phyloP scores from a whole-genome alignment of 192 early-diverging fungal species.

The Thoreauomyces humboldtii region DNA sequence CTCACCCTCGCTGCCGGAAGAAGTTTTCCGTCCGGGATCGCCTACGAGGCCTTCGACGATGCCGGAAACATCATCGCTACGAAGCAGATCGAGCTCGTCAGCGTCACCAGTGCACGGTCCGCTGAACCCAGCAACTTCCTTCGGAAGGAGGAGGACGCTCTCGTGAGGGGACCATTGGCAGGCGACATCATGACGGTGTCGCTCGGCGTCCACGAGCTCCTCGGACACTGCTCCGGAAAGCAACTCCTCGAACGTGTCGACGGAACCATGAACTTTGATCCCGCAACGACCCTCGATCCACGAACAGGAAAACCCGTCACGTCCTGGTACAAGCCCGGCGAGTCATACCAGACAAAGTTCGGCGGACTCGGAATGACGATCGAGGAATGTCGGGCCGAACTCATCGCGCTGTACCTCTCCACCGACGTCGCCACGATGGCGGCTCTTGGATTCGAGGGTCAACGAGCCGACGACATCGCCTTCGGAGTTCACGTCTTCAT shows the following conservation, averaged over 20 bases:
- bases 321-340: constrained; percentile 5
- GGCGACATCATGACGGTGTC: neutral
- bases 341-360: neutral
- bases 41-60: neutral
- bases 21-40: neutral
- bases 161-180: neutral
- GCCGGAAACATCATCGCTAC: neutral
- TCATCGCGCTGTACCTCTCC: neutral
- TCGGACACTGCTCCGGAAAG: neutral
- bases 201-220: neutral
- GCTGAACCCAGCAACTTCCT: neutral
- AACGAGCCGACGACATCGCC: neutral
- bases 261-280: neutral
- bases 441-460: neutral
- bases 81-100: neutral
- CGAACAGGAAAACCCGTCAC: neutral
- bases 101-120: neutral
- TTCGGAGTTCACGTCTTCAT: neutral
- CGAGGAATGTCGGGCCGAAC: constrained; percentile 4
- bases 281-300: neutral
- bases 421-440: neutral
- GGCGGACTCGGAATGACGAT: neutral
- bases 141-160: neutral
- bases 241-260: neutral
- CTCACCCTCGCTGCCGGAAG: neutral